Conservation (phyloP, 2,329 filamentous ascomycete genomes). For the Aspergillus sojae region DNA sequence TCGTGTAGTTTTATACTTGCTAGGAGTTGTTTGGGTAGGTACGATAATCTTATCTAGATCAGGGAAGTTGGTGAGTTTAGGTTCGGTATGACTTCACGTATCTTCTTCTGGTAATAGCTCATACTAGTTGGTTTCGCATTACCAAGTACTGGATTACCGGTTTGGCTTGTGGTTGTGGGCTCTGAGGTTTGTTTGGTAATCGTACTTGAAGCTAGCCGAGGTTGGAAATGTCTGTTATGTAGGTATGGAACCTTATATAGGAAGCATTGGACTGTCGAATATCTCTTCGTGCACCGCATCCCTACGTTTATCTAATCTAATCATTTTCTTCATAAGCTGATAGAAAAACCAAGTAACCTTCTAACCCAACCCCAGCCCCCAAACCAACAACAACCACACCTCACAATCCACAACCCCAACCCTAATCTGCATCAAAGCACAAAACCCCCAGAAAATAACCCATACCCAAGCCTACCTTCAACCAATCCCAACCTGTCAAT, state of each 20-base stretch:
- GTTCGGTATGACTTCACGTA: background rate
- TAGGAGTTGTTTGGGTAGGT: too few relatives aligned
- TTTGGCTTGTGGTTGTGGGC: background rate
- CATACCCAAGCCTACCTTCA: background rate
- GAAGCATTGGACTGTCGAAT: background rate
- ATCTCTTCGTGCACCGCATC: background rate
- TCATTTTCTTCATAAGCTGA: background rate
- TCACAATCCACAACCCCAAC: background rate
- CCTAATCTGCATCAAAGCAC: background rate
- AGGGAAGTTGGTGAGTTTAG: background rate
- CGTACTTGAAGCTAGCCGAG: too few relatives aligned
- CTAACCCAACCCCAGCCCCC: background rate
- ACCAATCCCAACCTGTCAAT: background rate
- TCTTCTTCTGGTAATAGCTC: background rate
- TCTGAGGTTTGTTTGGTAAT: background rate
- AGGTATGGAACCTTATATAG: background rate
- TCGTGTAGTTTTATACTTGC: too few relatives aligned
- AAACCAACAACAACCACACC: too few relatives aligned
- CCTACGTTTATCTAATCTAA: background rate
- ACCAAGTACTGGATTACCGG: background rate
- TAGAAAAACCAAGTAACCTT: background rate
- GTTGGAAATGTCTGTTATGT: too few relatives aligned
- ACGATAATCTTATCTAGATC: background rate
- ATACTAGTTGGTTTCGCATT: rapidly evolving
- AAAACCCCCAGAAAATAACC: background rate